phyloP scores from a whole-genome alignment of 148 eudicot genomes.

The Chenopodium berlandieri region DNA sequence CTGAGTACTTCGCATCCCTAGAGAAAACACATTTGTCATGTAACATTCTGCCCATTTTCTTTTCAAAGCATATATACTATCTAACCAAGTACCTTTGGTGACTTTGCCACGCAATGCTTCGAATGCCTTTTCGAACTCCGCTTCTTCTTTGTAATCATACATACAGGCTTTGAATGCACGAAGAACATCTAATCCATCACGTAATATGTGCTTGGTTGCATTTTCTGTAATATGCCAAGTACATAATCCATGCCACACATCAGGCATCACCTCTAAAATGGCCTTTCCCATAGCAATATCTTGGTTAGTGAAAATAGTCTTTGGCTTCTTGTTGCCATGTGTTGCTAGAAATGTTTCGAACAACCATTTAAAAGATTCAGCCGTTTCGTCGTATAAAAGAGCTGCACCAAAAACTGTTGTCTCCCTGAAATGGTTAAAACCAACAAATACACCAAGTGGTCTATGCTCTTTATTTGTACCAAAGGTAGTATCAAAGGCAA shows the following conservation, averaged over 20 bases:
- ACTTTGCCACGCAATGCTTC: neutral
- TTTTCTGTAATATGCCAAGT: neutral
- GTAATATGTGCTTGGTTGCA: neutral
- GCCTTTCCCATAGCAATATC: conserved; percentile 9
- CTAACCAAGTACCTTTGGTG: neutral
- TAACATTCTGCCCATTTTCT: conserved; percentile 7
- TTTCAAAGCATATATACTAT: neutral
- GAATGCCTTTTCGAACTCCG: neutral
- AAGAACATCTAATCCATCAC: neutral
- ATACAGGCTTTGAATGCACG: neutral
- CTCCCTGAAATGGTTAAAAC: too few relatives aligned
- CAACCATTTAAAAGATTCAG: neutral
- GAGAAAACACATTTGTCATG: neutral
- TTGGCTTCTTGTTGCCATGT: neutral
- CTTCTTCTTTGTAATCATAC: neutral
- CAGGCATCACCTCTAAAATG: neutral
- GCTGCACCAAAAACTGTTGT: too few relatives aligned
- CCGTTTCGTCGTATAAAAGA: too few relatives aligned
- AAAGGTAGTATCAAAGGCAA: too few relatives aligned
- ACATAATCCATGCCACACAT: neutral
- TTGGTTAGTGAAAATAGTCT: neutral
- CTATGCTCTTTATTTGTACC: too few relatives aligned
- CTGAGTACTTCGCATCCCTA: neutral
- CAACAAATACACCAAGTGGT: too few relatives aligned
- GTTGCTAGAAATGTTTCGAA: conserved; percentile 8